A percentile compares a stretch with the other conserved stretches of the same genome.
Conservation (phyloP, 331 rosid genomes). For the Pyracantha coccinea region DNA sequence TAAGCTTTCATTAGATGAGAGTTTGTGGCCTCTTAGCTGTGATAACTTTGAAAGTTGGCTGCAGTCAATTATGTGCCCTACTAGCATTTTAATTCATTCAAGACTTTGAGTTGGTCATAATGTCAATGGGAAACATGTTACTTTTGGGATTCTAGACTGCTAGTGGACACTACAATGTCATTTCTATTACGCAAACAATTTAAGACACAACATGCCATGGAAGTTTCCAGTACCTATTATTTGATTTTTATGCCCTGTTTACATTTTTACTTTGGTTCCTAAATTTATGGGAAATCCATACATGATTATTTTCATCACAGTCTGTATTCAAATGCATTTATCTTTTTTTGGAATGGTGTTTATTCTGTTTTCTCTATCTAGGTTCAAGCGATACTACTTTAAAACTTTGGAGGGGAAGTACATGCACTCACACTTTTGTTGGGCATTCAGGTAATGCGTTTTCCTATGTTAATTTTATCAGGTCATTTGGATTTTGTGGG, state of each 20-base stretch:
- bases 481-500: not conserved
- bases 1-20: not conserved
- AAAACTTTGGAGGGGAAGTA: slow-evolving; percentile 84
- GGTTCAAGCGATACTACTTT: slow-evolving; percentile 88
- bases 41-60: not conserved
- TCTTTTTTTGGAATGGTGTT: slow-evolving; percentile 15
- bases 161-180: not conserved
- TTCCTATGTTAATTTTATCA: not conserved
- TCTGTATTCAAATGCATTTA: not conserved
- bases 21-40: not conserved
- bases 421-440: slow-evolving; percentile 61
- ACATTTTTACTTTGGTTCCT: not conserved
- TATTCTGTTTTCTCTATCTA: slow-evolving; percentile 22
- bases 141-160: not conserved
- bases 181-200: not conserved
- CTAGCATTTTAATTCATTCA: not conserved
- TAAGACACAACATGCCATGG: not conserved
- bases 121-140: not conserved
- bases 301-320: not conserved
- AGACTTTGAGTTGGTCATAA: not conserved
- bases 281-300: not conserved
- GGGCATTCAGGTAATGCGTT: slow-evolving; percentile 72
- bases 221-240: not conserved
- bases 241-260: not conserved
- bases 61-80: not conserved